A percentile compares a stretch with the other conserved stretches of the same genome.
Conservation (phyloP, 352 stramenopile genomes). For the Phytophthora macrochlamydospora region DNA sequence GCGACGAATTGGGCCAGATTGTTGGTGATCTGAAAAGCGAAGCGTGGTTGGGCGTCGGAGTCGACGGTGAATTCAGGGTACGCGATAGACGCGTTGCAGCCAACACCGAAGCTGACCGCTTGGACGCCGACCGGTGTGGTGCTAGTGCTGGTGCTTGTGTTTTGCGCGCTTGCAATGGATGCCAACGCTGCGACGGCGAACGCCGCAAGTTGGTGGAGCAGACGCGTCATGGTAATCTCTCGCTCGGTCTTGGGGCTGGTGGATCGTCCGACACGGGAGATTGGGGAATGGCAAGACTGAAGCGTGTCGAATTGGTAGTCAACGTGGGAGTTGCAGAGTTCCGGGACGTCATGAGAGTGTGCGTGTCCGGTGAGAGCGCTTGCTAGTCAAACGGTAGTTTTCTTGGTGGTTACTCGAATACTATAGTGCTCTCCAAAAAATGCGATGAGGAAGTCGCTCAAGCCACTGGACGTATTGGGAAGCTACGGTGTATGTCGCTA, state of each 20-base stretch:
- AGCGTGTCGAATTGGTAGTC: background rate
- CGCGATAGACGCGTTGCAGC: conserved; percentile 26
- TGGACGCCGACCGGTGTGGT: conserved; percentile 14
- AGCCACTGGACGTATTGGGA: conserved; percentile 15
- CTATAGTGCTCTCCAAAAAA: conserved; percentile 2
- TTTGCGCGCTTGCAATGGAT: conserved; percentile 14
- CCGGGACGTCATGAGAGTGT: background rate
- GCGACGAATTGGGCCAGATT: conserved; percentile 54
- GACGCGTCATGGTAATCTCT: conserved; percentile 23
- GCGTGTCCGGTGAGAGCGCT: background rate
- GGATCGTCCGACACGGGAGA: conserved; percentile 14
- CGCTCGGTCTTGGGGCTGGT: conserved; percentile 4
- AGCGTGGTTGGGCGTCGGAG: conserved; percentile 28
- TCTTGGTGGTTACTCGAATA: background rate
- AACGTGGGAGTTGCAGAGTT: no score
- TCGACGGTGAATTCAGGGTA: conserved; percentile 30
- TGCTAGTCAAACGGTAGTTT: conserved; percentile 15
- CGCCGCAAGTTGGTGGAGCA: conserved; percentile 20
- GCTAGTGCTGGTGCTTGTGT: conserved; percentile 16
- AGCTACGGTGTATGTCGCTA: conserved; percentile 2
- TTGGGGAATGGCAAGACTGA: conserved; percentile 18
- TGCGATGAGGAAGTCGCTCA: conserved; percentile 23
- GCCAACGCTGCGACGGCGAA: conserved; percentile 22
- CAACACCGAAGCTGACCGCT: conserved; percentile 31
- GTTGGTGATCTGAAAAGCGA: conserved; percentile 46